These are phyloP conservation scores for Monilinia fructicola DNA, from an alignment of 2,329 filamentous ascomycete genomes.

Conservation along the genomic window DNA sequence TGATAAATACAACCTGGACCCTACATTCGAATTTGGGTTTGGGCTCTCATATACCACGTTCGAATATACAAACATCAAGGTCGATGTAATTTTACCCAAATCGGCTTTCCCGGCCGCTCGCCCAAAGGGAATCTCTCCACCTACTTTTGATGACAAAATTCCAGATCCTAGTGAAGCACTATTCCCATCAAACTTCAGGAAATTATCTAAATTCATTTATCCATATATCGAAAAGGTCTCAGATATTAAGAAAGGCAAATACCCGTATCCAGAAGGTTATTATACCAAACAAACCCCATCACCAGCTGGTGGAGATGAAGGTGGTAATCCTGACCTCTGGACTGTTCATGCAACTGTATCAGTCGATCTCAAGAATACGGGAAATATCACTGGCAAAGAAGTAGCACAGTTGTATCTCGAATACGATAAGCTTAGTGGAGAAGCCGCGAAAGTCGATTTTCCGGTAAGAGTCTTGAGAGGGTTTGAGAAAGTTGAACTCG, in stretches of 20 bases:
- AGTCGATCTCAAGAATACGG: slow-evolving; percentile 60
- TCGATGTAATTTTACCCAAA: slow-evolving; percentile 45
- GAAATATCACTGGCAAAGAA: slow-evolving; percentile 49
- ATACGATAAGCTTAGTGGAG: slow-evolving; percentile 38
- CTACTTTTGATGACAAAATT: slow-evolving; percentile 50
- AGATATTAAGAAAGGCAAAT: slow-evolving; percentile 44
- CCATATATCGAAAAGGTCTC: slow-evolving; percentile 50
- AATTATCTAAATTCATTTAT: slow-evolving; percentile 64
- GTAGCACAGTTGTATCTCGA: slow-evolving; percentile 59
- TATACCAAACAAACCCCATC: slow-evolving; percentile 49
- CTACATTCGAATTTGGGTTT: slow-evolving; percentile 83
- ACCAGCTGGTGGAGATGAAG: slow-evolving; percentile 61
- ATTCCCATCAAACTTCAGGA: slow-evolving; percentile 56
- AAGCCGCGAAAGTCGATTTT: slow-evolving; percentile 50
- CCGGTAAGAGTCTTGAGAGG: slow-evolving; percentile 67
- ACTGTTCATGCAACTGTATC: slow-evolving; percentile 55
- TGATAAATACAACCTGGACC: slow-evolving; percentile 70
- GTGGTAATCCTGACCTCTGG: slow-evolving; percentile 57
- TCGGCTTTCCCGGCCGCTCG: slow-evolving; percentile 40
- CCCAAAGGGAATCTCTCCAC: slow-evolving; percentile 46
- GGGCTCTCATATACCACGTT: slow-evolving; percentile 72
- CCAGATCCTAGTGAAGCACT: slow-evolving; percentile 53
- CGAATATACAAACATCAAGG: slow-evolving; percentile 49
- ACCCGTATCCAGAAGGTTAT: slow-evolving; percentile 49
- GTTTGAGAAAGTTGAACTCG: slow-evolving; percentile 63